A percentile compares a stretch with the other conserved stretches of the same genome.
Conservation (phyloP, 1,139 yeast genomes). For the Yamadazyma atmosphaerica region DNA sequence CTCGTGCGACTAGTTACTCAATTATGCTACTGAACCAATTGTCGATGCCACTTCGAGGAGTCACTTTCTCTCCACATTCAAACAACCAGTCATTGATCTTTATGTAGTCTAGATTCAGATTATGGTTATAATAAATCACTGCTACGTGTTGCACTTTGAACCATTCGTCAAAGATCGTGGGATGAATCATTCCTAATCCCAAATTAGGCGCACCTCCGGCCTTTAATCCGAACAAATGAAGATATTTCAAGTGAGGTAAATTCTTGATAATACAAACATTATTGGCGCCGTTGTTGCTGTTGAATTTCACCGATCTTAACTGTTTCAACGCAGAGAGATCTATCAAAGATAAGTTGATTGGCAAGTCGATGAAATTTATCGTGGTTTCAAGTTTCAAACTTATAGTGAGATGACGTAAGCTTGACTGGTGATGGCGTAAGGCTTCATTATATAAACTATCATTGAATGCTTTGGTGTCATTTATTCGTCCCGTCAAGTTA, state of each 20-base stretch:
- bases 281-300: slow-evolving; percentile 28
- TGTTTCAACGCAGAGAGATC: slow-evolving; percentile 19
- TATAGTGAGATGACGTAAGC: slow-evolving; percentile 38
- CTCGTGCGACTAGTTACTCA: slow-evolving; percentile 3
- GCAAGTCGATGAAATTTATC: slow-evolving; percentile 28
- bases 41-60: slow-evolving; percentile 44
- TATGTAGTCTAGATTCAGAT: slow-evolving; percentile 36
- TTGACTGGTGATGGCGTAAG: slow-evolving; percentile 15
- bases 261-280: slow-evolving; percentile 24
- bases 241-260: slow-evolving; percentile 30
- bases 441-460: slow-evolving; percentile 7
- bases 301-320: slow-evolving; percentile 40
- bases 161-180: slow-evolving; percentile 60
- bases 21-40: slow-evolving; percentile 41
- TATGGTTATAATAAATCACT: slow-evolving; percentile 29
- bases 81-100: slow-evolving; percentile 43
- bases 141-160: slow-evolving; percentile 57
- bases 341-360: slow-evolving; percentile 20
- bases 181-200: slow-evolving; percentile 55
- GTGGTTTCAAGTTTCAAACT: slow-evolving; percentile 39
- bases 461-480: slow-evolving; percentile 29
- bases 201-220: slow-evolving; percentile 58
- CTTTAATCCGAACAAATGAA: slow-evolving; percentile 52
- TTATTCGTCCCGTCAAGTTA: slow-evolving; percentile 46
- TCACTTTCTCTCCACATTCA: slow-evolving; percentile 24